phyloP scores from a whole-genome alignment of 164 flowering plant species.

The Macadamia tetraphylla region DNA sequence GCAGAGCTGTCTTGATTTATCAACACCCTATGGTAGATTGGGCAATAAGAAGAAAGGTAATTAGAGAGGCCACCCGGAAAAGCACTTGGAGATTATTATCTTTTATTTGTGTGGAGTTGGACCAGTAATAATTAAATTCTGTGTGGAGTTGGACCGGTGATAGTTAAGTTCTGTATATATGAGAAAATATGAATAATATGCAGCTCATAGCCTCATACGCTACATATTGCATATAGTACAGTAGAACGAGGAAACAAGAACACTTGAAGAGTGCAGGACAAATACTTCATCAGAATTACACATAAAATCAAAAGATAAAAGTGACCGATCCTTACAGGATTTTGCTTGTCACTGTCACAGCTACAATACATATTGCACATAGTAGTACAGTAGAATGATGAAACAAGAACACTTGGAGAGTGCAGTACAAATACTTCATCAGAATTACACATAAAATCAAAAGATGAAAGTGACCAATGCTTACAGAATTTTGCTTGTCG shows the following conservation, averaged over 20 bases:
- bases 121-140: too few species aligned
- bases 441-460: not conserved
- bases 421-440: not conserved
- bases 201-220: too few species aligned
- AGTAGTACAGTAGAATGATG: not conserved
- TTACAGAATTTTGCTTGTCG: constrained; percentile 51
- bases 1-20: too few species aligned
- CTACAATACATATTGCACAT: constrained; percentile 65
- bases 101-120: too few species aligned
- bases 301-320: not conserved
- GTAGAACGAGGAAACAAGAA: not conserved
- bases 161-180: too few species aligned
- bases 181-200: too few species aligned
- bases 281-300: not conserved
- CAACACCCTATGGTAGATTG: too few species aligned
- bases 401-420: not conserved
- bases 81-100: too few species aligned
- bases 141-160: too few species aligned
- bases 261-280: not conserved
- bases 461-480: constrained; percentile 12
- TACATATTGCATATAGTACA: too few species aligned
- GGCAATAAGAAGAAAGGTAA: too few species aligned
- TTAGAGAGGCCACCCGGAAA: too few species aligned
- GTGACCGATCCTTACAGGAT: constrained; percentile 42
- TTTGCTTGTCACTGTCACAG: constrained; percentile 42